Evolutionary conservation across 164 flowering plant species (phyloP).

Genomic region (Sedum album): DNA sequence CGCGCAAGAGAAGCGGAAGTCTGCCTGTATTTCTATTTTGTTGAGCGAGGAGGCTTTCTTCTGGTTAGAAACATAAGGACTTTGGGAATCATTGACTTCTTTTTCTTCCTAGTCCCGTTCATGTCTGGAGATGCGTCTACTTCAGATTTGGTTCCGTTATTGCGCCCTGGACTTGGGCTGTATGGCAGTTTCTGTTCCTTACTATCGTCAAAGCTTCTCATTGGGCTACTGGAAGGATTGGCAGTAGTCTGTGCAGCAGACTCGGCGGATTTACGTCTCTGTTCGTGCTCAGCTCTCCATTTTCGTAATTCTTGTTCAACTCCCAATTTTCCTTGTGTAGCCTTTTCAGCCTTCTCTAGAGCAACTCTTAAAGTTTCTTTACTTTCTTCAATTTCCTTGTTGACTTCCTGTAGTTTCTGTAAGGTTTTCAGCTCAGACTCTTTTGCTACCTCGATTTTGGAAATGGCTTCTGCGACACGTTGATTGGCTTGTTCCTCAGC

Average conservation of each 20-base stretch:
- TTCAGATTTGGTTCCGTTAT: slow-evolving; percentile 6
- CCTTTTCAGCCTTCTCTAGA: background rate
- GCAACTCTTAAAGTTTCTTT: background rate
- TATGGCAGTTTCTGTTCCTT: slow-evolving; percentile 2
- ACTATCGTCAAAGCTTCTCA: slow-evolving; percentile 1
- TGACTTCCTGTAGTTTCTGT: background rate
- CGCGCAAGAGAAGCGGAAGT: background rate
- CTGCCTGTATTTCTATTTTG: background rate
- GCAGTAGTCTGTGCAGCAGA: background rate
- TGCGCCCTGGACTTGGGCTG: background rate
- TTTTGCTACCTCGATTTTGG: slow-evolving; percentile 4
- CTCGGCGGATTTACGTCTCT: background rate
- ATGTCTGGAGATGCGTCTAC: slow-evolving; percentile 1
- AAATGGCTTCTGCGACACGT: slow-evolving; percentile 5
- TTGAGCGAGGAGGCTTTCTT: slow-evolving; percentile 1
- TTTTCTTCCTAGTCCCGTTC: slow-evolving; percentile 4
- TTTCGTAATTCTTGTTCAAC: slow-evolving; percentile 7
- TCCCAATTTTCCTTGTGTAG: background rate
- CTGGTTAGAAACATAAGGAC: slow-evolving; percentile 1
- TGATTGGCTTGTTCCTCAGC: slow-evolving; percentile 9
- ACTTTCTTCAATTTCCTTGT: background rate
- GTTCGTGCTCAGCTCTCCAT: slow-evolving; percentile 6
- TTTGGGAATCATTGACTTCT: slow-evolving; percentile 4
- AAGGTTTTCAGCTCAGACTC: slow-evolving; percentile 3
- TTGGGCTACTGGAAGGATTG: background rate